Evolutionary conservation across 768 basidiomycete species (phyloP).

Genomic region (Hysterangium stoloniferum): DNA sequence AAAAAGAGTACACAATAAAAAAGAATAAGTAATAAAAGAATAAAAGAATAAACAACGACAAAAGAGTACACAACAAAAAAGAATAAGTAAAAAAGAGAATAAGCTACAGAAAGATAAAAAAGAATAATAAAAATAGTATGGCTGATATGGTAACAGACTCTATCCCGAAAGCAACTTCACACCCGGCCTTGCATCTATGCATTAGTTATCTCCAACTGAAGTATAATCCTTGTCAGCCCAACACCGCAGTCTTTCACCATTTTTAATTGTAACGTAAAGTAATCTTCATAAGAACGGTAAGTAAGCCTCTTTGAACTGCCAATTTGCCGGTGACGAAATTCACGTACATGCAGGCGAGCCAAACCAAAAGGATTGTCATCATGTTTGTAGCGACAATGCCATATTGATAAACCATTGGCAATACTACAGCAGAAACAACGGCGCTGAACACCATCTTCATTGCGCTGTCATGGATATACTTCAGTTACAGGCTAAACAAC

Average conservation of each 20-base stretch:
- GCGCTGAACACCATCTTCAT: constrained; percentile 39
- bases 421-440: constrained; percentile 34
- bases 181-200: too few species aligned
- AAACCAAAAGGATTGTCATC: constrained; percentile 36
- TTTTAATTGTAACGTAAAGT: constrained; percentile 43
- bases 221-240: constrained; percentile 48
- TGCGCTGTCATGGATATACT: constrained; percentile 45
- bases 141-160: too few species aligned
- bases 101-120: too few species aligned
- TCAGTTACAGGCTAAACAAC: not conserved
- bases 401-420: constrained; percentile 45
- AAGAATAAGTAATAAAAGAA: too few species aligned
- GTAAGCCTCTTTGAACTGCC: not conserved
- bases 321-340: not conserved
- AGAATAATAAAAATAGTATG: too few species aligned
- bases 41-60: too few species aligned
- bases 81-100: too few species aligned
- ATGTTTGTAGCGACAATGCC: constrained; percentile 46
- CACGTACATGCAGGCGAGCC: constrained; percentile 47
- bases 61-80: too few species aligned
- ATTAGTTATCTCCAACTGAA: too few species aligned
- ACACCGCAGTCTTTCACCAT: constrained; percentile 49
- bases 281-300: constrained; percentile 28
- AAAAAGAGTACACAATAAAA: too few species aligned
- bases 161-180: too few species aligned